Percentiles rank a stretch among this genome's conserved stretches.
Evolutionary conservation across 1,139 yeast species (phyloP).

Genomic region (Wickerhamiella infanticola): DNA sequence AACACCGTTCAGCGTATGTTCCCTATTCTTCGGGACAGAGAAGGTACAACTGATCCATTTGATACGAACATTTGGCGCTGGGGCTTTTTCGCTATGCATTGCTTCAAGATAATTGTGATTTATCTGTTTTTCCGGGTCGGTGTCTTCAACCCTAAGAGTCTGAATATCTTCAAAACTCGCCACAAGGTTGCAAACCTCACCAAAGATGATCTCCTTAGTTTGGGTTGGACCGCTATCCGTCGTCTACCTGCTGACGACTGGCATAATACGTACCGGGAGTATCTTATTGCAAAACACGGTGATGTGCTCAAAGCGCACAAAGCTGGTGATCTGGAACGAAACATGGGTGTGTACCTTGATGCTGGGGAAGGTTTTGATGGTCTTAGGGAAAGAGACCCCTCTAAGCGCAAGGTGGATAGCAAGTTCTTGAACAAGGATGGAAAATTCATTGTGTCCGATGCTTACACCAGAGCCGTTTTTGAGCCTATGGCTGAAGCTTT

Average conservation of each 20-base stretch:
- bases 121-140: constrained; percentile 52
- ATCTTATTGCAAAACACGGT: constrained; percentile 51
- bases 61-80: constrained; percentile 42
- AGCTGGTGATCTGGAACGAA: constrained; percentile 46
- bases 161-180: constrained; percentile 29
- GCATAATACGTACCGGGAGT: constrained; percentile 52
- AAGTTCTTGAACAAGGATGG: constrained; percentile 16
- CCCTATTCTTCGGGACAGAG: constrained; percentile 13
- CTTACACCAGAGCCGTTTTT: constrained; percentile 17
- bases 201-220: constrained; percentile 38
- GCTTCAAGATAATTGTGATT: constrained; percentile 42
- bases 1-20: constrained; percentile 19
- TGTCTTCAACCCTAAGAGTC: constrained; percentile 53
- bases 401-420: constrained; percentile 15
- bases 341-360: constrained; percentile 47
- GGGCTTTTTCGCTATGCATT: constrained; percentile 56
- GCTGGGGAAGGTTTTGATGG: constrained; percentile 61
- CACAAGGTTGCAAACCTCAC: constrained; percentile 23
- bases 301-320: constrained; percentile 69
- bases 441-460: constrained; percentile 17
- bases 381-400: constrained; percentile 14
- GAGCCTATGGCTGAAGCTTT: constrained; percentile 14
- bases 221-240: constrained; percentile 92
- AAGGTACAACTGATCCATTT: constrained; percentile 32
- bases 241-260: constrained; percentile 58